Evolutionary conservation across 139 green algal species (phyloP), one percentile per base, ranked within the genome.

Genomic region (Ettlia oleoabundans): DNA sequence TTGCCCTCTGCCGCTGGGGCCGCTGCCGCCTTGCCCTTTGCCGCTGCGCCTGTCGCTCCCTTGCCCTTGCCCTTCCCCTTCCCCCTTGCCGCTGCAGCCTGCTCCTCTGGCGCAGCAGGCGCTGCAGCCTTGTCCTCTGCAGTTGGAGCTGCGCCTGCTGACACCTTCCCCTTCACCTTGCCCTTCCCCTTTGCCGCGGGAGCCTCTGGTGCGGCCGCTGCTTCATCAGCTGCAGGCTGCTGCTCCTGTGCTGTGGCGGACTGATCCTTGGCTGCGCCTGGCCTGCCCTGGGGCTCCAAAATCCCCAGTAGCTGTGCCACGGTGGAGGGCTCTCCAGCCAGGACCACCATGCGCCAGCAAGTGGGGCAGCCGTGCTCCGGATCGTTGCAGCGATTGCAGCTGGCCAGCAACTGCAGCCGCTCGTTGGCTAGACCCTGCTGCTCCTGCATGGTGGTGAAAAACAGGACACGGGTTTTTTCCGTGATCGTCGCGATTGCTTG

Each of bases 101-200:
- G 13, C 13, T 10, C 47, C 47, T 15, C 15, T 58, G 13, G 13
- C 15, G 47, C 47, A 24, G n/a, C n/a, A n/a, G n/a, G n/a, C n/a
- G 61, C 61, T 13, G 61, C 61, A 18, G 61, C 13, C 24, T 33
- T 18, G 30, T 58, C 76, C 30, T 79, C 30, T 13, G 26, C 70
- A 67, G 79, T 35, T 47, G 79, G n/a, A 80, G 65, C 30, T 18
- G 76, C 32, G 4, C 32, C 61, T 21, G 76, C 61, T 63, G 76
- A 38, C 33, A 18, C 35, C n/a, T 6, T 9, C 38, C 28, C 62
- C 30, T 7, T 35, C 28, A n/a, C 22, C 40, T 38, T 24, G 26
- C 28, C 7, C 9, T 21, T 40, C 6, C 15, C 22, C 21, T 9
- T n/a, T 35, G 61, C 64, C 38, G 72, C 33, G 1, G 33, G n/a